phyloP scores from a whole-genome alignment of 2,329 filamentous ascomycete species.

The Esteya vermicola region DNA sequence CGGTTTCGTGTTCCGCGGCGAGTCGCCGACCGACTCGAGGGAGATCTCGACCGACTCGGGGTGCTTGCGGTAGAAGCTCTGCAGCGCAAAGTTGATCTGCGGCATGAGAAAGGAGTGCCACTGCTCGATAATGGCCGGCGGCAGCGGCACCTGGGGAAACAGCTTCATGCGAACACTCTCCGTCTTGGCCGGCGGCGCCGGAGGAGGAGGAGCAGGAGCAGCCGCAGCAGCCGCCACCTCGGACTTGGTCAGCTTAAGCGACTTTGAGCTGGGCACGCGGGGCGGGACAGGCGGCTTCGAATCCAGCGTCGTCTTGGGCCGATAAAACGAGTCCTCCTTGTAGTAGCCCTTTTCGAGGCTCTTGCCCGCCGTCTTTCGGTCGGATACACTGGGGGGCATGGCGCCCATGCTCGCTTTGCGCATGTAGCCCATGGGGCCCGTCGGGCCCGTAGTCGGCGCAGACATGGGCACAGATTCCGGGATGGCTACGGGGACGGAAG shows the following conservation, averaged over 20 bases:
- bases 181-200: too few relatives aligned
- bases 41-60: constrained; percentile 68
- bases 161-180: constrained; percentile 36
- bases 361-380: too few relatives aligned
- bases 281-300: neutral
- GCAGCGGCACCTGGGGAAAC: constrained; percentile 43
- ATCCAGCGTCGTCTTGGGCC: neutral
- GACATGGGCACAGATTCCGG: neutral
- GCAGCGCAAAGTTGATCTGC: constrained; percentile 56
- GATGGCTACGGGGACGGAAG: neutral
- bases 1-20: constrained; percentile 48
- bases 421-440: too few relatives aligned
- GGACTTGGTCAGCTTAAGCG: neutral
- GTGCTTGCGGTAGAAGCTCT: constrained; percentile 57
- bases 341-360: too few relatives aligned
- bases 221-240: too few relatives aligned
- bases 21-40: constrained; percentile 59
- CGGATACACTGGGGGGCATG: neutral
- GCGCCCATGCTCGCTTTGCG: neutral
- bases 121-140: constrained; percentile 48
- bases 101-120: constrained; percentile 62
- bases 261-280: neutral
- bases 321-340: too few relatives aligned
- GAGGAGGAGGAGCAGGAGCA: too few relatives aligned
- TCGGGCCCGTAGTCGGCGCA: neutral